phyloP scores from a whole-genome alignment of 2,329 filamentous ascomycete species.

The Fusarium brevicatenulatum region DNA sequence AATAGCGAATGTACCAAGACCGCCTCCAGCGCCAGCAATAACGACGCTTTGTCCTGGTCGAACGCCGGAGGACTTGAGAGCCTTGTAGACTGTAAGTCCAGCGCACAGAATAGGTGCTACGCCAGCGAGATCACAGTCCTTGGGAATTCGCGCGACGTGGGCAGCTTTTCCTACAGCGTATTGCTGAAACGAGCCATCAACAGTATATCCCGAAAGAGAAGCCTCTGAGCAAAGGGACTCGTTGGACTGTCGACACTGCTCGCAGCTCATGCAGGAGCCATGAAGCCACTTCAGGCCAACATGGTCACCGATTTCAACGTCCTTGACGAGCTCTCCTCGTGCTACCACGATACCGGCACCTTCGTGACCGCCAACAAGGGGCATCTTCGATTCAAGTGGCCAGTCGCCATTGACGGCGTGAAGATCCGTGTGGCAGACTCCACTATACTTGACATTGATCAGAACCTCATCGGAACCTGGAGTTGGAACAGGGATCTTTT shows the following conservation, averaged over 20 bases:
- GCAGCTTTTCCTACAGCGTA: slow-evolving; percentile 85
- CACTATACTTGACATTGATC: slow-evolving; percentile 87
- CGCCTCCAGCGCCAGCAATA: slow-evolving; percentile 84
- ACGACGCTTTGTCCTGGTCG: slow-evolving; percentile 79
- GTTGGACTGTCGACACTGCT: slow-evolving; percentile 80
- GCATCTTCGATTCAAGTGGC: slow-evolving; percentile 80
- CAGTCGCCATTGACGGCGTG: slow-evolving; percentile 85
- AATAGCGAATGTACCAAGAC: slow-evolving; percentile 77
- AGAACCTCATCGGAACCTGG: slow-evolving; percentile 88
- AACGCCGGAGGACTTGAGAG: slow-evolving; percentile 79
- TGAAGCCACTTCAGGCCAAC: slow-evolving; percentile 92
- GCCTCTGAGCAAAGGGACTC: slow-evolving; percentile 82
- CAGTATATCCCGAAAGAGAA: slow-evolving; percentile 84
- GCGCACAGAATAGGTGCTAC: slow-evolving; percentile 84
- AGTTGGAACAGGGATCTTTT: slow-evolving; percentile 79
- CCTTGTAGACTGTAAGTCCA: slow-evolving; percentile 86
- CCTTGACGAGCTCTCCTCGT: slow-evolving; percentile 76
- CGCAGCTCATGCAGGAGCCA: slow-evolving; percentile 80
- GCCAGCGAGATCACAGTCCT: slow-evolving; percentile 76
- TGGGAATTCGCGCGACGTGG: slow-evolving; percentile 81
- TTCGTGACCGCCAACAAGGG: slow-evolving; percentile 81
- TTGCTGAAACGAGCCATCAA: slow-evolving; percentile 90
- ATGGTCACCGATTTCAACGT: slow-evolving; percentile 81
- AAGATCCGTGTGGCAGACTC: slow-evolving; percentile 85
- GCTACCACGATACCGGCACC: slow-evolving; percentile 84